phyloP scores from a whole-genome alignment of 1,284 basidiomycete genomes.

The Trametes pubescens region DNA sequence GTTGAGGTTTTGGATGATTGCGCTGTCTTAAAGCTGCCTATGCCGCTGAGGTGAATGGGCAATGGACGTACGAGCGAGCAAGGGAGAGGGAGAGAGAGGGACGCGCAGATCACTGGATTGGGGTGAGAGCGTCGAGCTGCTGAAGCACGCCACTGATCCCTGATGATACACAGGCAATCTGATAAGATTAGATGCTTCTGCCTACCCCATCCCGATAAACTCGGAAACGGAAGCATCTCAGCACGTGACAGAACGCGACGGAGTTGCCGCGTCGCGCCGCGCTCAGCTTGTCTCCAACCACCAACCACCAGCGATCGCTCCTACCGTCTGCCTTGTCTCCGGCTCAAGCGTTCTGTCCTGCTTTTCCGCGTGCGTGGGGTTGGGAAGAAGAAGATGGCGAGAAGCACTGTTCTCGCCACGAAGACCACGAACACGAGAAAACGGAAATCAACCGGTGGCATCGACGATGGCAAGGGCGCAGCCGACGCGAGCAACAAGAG shows the following conservation, averaged over 20 bases:
- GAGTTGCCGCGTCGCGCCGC: slow-evolving; percentile 2
- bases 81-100: slow-evolving; percentile 6
- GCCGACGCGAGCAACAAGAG: slow-evolving; percentile 39
- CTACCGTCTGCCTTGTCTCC: not conserved
- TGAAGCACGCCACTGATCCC: slow-evolving; percentile 31
- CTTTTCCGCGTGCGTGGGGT: not conserved
- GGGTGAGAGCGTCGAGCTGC: slow-evolving; percentile 22
- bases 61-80: not conserved
- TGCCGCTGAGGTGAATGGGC: not conserved
- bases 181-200: slow-evolving; percentile 9
- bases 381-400: slow-evolving; percentile 21
- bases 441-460: slow-evolving; percentile 49
- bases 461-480: slow-evolving; percentile 41
- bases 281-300: not conserved
- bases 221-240: slow-evolving; percentile 8
- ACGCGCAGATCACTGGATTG: slow-evolving; percentile 32
- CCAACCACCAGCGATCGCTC: not conserved
- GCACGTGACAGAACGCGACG: slow-evolving; percentile 32
- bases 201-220: not conserved
- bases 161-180: slow-evolving; percentile 14
- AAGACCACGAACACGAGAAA: slow-evolving; percentile 45
- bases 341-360: not conserved
- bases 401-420: slow-evolving; percentile 20
- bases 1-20: not conserved
- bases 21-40: too few species aligned